phyloP scores from a whole-genome alignment of 2,329 filamentous ascomycete species.

The Talaromyces sp. region DNA sequence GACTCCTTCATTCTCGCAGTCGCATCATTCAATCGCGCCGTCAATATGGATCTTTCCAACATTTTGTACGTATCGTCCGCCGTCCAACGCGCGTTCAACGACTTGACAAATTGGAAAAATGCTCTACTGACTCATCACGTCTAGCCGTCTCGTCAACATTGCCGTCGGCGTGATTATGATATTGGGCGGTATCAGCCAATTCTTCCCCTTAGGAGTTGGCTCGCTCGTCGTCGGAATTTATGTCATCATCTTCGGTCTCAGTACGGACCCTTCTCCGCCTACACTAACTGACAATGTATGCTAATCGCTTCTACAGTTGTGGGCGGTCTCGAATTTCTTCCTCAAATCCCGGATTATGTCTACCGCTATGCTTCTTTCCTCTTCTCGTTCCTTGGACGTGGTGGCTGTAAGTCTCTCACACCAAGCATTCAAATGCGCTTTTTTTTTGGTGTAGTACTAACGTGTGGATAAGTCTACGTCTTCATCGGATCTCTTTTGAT shows the following conservation, averaged over 20 bases:
- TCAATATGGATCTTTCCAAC: constrained; percentile 83
- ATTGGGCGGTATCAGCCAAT: constrained; percentile 65
- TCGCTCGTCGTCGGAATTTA: constrained; percentile 78
- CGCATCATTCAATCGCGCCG: background rate
- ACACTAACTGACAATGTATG: background rate
- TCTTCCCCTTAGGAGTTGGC: constrained; percentile 48
- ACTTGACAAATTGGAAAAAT: background rate
- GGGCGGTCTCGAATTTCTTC: constrained; percentile 74
- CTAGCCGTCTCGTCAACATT: constrained; percentile 91
- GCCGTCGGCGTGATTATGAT: constrained; percentile 82
- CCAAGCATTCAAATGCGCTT: background rate
- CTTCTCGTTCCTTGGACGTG: constrained; percentile 94
- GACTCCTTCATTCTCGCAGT: background rate
- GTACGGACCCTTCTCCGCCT: constrained; percentile 47
- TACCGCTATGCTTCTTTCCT: constrained; percentile 95
- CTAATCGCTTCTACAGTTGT: constrained; percentile 50
- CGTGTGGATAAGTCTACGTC: constrained; percentile 70
- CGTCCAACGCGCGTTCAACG: no score
- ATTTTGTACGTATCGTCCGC: constrained; percentile 65
- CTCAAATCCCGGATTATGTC: constrained; percentile 81
- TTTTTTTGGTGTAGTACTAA: background rate
- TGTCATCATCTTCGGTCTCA: constrained; percentile 83
- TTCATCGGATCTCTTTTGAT: constrained; percentile 87
- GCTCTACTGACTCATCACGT: constrained; percentile 16
- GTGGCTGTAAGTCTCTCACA: constrained; percentile 70